Conservation (phyloP, 768 basidiomycete genomes). For the Sporobolomyces roseus region DNA sequence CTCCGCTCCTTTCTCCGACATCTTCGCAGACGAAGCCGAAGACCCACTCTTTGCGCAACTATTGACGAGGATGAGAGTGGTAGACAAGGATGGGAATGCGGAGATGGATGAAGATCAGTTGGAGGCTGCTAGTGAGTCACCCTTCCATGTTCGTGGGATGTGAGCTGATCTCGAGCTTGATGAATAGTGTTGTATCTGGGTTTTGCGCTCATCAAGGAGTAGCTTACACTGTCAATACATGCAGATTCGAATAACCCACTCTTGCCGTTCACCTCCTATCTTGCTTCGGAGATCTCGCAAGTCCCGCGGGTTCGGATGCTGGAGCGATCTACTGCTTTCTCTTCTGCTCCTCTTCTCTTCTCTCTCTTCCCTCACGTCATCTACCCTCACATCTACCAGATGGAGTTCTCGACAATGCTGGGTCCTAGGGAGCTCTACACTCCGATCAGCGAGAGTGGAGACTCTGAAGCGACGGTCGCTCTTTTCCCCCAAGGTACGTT, state of each 20-base stretch:
- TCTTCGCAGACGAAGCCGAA: slow-evolving; percentile 75
- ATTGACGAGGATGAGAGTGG: slow-evolving; percentile 84
- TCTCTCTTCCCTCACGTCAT: too few species aligned
- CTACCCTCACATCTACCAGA: neutral
- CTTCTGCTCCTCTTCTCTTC: too few species aligned
- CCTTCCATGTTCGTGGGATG: too few species aligned
- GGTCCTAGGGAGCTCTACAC: neutral
- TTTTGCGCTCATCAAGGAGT: slow-evolving; percentile 34
- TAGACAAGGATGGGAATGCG: slow-evolving; percentile 77
- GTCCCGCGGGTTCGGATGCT: too few species aligned
- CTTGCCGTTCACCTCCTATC: too few species aligned
- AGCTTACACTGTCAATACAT: neutral
- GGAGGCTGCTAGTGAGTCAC: slow-evolving; percentile 89
- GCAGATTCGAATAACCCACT: too few species aligned
- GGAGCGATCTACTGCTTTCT: too few species aligned
- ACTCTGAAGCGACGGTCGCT: neutral
- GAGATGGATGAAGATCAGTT: slow-evolving; percentile 93
- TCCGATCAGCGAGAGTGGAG: neutral
- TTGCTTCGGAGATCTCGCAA: too few species aligned
- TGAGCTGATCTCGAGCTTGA: too few species aligned
- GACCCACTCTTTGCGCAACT: slow-evolving; percentile 76
- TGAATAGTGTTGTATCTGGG: slow-evolving; percentile 41
- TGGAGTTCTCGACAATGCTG: neutral
- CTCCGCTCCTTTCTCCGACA: slow-evolving; percentile 82
- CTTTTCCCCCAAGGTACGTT: neutral